phyloP scores from a whole-genome alignment of 306 rosid species.

The Delonix regia region DNA sequence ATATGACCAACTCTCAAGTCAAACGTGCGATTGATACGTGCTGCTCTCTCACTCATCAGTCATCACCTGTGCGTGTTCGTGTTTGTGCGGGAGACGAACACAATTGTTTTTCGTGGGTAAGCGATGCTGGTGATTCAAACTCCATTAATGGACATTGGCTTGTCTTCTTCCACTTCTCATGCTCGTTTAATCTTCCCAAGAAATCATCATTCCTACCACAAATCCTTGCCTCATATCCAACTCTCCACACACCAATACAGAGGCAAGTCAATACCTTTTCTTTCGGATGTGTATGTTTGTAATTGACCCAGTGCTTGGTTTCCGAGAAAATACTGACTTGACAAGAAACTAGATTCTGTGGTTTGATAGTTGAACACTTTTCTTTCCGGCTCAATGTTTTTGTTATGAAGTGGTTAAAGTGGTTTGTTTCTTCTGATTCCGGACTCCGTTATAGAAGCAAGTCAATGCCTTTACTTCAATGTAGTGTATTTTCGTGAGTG shows the following conservation, averaged over 20 bases:
- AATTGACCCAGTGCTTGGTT: neutral
- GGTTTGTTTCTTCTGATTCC: neutral
- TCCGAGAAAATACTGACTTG: neutral
- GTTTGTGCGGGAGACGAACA: neutral
- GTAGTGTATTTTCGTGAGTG: neutral
- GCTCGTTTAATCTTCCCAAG: neutral
- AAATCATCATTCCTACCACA: neutral
- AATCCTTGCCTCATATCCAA: neutral
- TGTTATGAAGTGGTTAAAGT: neutral
- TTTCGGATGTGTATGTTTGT: neutral
- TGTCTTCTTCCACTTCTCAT: neutral
- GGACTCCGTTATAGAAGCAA: neutral
- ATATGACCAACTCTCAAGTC: neutral
- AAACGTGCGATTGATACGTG: neutral
- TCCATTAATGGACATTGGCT: neutral
- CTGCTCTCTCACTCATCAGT: neutral
- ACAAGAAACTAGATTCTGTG: neutral
- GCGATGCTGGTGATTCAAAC: conserved; percentile 35
- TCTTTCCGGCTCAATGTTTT: neutral
- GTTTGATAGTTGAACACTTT: neutral
- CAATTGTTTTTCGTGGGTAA: neutral
- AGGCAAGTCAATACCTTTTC: conserved; percentile 27
- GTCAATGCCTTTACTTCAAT: neutral
- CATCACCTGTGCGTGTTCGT: neutral
- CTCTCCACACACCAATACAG: neutral